These are phyloP conservation scores for Cladophialophora immunda DNA, from an alignment of 2,329 filamentous ascomycete species.

Conservation along the genomic window DNA sequence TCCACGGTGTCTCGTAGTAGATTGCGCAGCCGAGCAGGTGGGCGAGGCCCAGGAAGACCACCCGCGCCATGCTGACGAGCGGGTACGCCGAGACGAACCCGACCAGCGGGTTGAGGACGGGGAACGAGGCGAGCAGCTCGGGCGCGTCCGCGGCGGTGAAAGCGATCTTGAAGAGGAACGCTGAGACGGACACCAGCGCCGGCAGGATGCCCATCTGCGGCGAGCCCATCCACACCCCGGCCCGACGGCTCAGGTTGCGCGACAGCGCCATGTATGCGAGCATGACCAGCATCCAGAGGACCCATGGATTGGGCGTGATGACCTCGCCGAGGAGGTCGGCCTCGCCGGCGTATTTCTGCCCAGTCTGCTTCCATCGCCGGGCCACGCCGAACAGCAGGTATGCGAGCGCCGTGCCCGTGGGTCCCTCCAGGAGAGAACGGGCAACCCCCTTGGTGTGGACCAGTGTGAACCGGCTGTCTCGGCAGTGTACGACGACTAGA, in stretches of 20 bases:
- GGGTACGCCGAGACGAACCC: conserved; percentile 45
- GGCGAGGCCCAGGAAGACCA: conserved; percentile 58
- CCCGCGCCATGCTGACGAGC: conserved; percentile 57
- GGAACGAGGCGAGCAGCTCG: conserved; percentile 68
- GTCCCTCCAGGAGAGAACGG: conserved; percentile 4
- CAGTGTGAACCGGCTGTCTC: conserved; percentile 25
- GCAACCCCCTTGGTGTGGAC: not conserved
- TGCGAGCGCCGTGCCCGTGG: conserved; percentile 54
- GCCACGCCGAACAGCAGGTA: conserved; percentile 71
- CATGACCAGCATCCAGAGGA: conserved; percentile 79
- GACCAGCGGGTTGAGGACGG: conserved; percentile 48
- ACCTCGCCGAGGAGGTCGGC: conserved; percentile 83
- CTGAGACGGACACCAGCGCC: conserved; percentile 58
- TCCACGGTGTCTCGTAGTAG: conserved; percentile 40
- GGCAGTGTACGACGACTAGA: conserved; percentile 54
- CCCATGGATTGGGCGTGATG: conserved; percentile 67
- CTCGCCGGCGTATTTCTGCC: conserved; percentile 92
- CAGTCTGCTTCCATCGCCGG: conserved; percentile 93
- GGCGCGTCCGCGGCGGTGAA: conserved; percentile 90
- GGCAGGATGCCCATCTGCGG: conserved; percentile 38
- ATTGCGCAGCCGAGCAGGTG: conserved; percentile 43
- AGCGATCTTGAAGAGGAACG: conserved; percentile 85
- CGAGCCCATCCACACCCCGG: conserved; percentile 34
- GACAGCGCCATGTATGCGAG: conserved; percentile 72
- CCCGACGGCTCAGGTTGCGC: conserved; percentile 52